phyloP scores from a whole-genome alignment of 345 rosid genomes.

The Rubroshorea leprosula region DNA sequence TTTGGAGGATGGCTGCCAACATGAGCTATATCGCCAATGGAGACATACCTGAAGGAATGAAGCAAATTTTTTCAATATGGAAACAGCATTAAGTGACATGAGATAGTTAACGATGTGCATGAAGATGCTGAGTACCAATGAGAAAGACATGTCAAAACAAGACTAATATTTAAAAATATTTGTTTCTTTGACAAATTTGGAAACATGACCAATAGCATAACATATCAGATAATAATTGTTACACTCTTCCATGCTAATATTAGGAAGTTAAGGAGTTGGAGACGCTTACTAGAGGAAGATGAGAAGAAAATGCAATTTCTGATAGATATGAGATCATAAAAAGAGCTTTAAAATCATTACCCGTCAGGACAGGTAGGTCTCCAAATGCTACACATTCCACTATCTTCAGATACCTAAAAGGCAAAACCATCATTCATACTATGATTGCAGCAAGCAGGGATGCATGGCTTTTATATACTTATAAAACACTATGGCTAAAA shows the following conservation, averaged over 20 bases:
- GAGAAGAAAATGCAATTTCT: conserved; percentile 15
- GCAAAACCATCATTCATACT: conserved; percentile 1
- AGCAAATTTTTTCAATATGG: background rate
- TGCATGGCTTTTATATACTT: too few species aligned
- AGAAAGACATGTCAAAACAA: too few species aligned
- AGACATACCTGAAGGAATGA: conserved; percentile 50
- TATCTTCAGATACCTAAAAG: conserved; percentile 58
- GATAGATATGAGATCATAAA: background rate
- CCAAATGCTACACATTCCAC: conserved; percentile 77
- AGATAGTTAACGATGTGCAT: too few species aligned
- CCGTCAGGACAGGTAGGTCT: conserved; percentile 84
- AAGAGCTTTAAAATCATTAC: conserved; percentile 32
- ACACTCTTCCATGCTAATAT: background rate
- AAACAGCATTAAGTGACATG: too few species aligned
- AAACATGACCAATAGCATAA: too few species aligned
- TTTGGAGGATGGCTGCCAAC: conserved; percentile 84
- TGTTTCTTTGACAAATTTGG: too few species aligned
- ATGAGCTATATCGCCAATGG: conserved; percentile 80
- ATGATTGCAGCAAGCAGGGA: background rate
- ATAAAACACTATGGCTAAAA: background rate
- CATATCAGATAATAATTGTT: too few species aligned
- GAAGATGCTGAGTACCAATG: too few species aligned
- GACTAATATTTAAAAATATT: too few species aligned
- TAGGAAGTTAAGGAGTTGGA: background rate
- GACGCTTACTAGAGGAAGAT: background rate